Evolutionary conservation across 768 basidiomycete species (phyloP), one percentile per base, ranked within the genome.

Genomic region (Hypholoma fasciculare): DNA sequence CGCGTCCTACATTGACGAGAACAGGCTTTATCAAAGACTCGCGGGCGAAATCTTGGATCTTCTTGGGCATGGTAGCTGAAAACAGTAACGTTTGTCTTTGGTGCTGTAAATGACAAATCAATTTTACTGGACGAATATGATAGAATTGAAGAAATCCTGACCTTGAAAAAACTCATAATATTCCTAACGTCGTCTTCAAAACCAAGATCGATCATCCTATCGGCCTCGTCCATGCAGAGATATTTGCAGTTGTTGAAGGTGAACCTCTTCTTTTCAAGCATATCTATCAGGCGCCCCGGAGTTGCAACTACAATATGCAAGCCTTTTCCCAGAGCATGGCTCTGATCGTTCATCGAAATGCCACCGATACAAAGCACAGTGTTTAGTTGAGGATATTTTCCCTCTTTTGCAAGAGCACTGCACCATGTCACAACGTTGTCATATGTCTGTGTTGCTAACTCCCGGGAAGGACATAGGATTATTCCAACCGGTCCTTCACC

Each of bases 91-190:
- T 99, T 74, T 99, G 97, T 3, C 97, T 84, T 82, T 99, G 97
- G 61, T 90, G 85, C 93, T 97, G 65, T 16, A 58, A n/a, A 17
- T 60, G 56, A 23, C 3, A 52, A 39, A 43, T 26, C 20, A 48
- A 59, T 56, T 61, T 52, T 39, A 27, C 39, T 30, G 13, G 23
- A 50, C 39, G n/a, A 47, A 42, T 17, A 19, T 47, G 40, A 26
- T 39, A 17, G 9, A 16, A 44, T 9, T 4, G 47, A 14, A 23
- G 12, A 38, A 19, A 66, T 34, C 6, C 82, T 38, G 60, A 93
- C 95, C 79, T 91, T 95, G 82, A 99, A 98, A 74, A 94, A 98
- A 69, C 93, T 96, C 94, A 99, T 98, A 67, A 99, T 97, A 67
- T 95, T 97, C 57, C 97, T 82, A 30, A 99, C 96, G 65, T 99